Evolutionary conservation across 1,284 basidiomycete genomes (phyloP), one percentile per base, ranked within the genome.

Genomic region (Pascua sp.): DNA sequence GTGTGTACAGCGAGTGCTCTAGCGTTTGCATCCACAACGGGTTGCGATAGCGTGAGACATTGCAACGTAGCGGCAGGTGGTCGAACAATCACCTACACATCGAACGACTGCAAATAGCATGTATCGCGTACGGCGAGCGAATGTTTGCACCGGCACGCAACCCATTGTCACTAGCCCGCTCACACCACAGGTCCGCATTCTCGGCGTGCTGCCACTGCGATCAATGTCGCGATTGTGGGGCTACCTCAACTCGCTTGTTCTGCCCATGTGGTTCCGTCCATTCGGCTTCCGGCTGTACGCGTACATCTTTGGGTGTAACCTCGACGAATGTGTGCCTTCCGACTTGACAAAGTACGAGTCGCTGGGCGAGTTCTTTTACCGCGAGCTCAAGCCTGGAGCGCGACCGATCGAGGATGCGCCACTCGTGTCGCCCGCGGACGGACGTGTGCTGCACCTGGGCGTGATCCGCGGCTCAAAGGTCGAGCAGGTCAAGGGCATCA

Each of bases 401-500:
- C 82, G 96, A 18, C 89, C 91, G 8, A 86, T 96, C 39, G 90
- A 87, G 37, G 80, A 86, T 43, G 84, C 88, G 12, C 78, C 86
- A 8, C 83, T 98, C 62, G 93, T 90, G 60, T 92, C 90, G 57
- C 95, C 96, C 0, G 92, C 95, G 0, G 95, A 98, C 67, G 96
- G 95, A 11, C 88, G 82, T 2, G 84, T 99, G 3, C 81, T 98
- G 41, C 95, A 98, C 73, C 93, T 94, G 67, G 96, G 95, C 32
- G 85, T 86, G 2, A 90, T 98, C 64, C 86, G 87, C 61, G 84
- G 87, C 51, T 74, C 80, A 45, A 85, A 86, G 37, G 91, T 98
- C 45, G 94, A 97, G 74, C 94, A 98, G 78, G 92, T 99, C 70
- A 99, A 98, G 77, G 95, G 95, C 15, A 87, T 96, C 63, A 98